These are phyloP conservation scores for Beauveria scarabaeidicola DNA, from an alignment of 2,329 filamentous ascomycete species.

Conservation along the genomic window DNA sequence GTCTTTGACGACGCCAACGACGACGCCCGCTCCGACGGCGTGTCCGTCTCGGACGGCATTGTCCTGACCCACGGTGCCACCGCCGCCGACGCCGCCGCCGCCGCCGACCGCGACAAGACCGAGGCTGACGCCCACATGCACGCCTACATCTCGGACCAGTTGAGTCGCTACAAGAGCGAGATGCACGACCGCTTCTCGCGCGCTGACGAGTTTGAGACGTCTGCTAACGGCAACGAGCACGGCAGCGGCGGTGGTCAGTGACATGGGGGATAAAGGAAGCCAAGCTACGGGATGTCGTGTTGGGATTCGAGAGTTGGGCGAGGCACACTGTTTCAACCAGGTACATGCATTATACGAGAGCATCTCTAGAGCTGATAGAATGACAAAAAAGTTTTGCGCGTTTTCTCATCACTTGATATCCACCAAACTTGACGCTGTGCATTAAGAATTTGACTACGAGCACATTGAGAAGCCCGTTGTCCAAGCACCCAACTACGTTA, in stretches of 20 bases:
- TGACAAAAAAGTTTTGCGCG: background rate
- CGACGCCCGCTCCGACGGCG: constrained; percentile 26
- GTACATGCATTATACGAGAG: background rate
- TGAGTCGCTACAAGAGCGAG: constrained; percentile 54
- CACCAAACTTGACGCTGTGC: background rate
- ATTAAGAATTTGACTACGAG: background rate
- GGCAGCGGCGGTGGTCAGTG: background rate
- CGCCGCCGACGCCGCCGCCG: constrained; percentile 34
- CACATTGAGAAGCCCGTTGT: background rate
- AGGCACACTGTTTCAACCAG: background rate
- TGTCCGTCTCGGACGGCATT: constrained; percentile 26
- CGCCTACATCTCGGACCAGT: constrained; percentile 72
- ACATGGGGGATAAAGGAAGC: too few relatives aligned
- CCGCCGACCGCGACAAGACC: constrained; percentile 37
- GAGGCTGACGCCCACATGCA: constrained; percentile 65
- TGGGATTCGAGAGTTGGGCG: background rate
- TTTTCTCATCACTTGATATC: background rate
- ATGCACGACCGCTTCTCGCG: constrained; percentile 20
- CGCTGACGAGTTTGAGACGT: constrained; percentile 41
- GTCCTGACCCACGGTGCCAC: constrained; percentile 24
- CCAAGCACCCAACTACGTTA: too few relatives aligned
- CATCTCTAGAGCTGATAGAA: constrained; percentile 3
- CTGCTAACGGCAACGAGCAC: constrained; percentile 17
- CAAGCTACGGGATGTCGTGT: background rate
- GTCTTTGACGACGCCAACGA: constrained; percentile 19